Evolutionary conservation across 75 land plant genomes (phyloP).

Genomic region (Adiantum capillusveneris): DNA sequence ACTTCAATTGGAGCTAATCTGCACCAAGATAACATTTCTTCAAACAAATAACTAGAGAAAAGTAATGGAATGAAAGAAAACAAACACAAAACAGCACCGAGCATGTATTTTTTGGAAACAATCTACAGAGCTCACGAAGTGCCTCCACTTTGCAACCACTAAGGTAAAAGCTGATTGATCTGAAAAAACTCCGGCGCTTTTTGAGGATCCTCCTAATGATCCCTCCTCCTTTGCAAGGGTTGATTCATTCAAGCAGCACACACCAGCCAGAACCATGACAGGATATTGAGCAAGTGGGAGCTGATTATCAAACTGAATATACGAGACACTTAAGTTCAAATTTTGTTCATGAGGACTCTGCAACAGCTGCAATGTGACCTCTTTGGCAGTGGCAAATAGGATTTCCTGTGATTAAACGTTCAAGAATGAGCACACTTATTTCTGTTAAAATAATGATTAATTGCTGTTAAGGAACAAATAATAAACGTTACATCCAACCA

Average conservation of each 20-base stretch:
- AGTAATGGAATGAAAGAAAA: no score
- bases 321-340: conserved; percentile 41
- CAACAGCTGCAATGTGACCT: conserved; percentile 36
- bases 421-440: no score
- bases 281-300: conserved; percentile 66
- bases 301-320: conserved; percentile 87
- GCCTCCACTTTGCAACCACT: conserved; percentile 63
- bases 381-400: conserved; percentile 64
- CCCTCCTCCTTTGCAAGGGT: neutral
- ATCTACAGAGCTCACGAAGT: conserved; percentile 44
- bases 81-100: no score
- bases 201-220: neutral
- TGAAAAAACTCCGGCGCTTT: neutral
- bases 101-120: conserved; percentile 63
- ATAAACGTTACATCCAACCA: no score
- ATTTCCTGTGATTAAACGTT: conserved; percentile 49
- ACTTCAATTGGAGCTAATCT: conserved; percentile 66
- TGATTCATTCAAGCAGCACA: neutral
- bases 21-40: no score
- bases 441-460: no score
- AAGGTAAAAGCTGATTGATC: conserved; percentile 39
- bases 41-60: no score
- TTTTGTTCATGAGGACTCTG: conserved; percentile 68
- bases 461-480: no score
- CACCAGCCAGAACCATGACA: conserved; percentile 60